Conservation (phyloP, 352 stramenopile genomes). For the Phytophthora vignae region DNA sequence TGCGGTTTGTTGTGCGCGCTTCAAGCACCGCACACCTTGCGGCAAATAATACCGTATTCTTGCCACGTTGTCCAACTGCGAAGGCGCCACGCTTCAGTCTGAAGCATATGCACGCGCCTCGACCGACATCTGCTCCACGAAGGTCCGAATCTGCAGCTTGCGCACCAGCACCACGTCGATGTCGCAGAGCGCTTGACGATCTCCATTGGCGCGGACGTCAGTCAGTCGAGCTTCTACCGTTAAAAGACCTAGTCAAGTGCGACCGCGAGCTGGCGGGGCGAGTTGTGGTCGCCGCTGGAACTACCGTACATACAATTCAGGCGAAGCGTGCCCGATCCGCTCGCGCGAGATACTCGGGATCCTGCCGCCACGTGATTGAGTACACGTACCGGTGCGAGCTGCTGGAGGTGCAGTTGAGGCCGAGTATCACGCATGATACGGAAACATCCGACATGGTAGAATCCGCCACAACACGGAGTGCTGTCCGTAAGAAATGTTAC, state of each 20-base stretch:
- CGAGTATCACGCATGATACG: background rate
- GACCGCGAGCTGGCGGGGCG: background rate
- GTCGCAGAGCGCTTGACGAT: slow-evolving; percentile 20
- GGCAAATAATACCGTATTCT: too few relatives aligned
- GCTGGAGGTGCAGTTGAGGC: background rate
- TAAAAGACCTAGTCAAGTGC: background rate
- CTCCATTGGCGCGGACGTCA: background rate
- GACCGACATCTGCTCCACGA: slow-evolving; percentile 11
- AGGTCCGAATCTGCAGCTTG: slow-evolving; percentile 25
- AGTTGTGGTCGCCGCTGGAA: background rate
- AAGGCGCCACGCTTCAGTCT: slow-evolving; percentile 12
- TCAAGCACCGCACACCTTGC: slow-evolving; percentile 2
- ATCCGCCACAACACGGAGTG: slow-evolving; percentile 15
- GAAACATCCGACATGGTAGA: slow-evolving; percentile 10
- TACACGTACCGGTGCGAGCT: background rate
- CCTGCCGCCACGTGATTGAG: slow-evolving; percentile 1
- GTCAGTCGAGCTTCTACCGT: slow-evolving; percentile 16
- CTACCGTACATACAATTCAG: slow-evolving; percentile 2
- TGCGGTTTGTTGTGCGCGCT: background rate
- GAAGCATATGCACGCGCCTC: background rate
- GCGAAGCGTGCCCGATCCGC: background rate
- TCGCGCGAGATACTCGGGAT: slow-evolving; percentile 13
- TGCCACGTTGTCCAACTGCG: background rate
- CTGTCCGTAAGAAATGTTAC: slow-evolving; percentile 20
- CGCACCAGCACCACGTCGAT: slow-evolving; percentile 10